Evolutionary conservation across 306 rosid species (phyloP), one percentile per base, ranked within the genome.

Genomic region (Quercus berberidifolia): DNA sequence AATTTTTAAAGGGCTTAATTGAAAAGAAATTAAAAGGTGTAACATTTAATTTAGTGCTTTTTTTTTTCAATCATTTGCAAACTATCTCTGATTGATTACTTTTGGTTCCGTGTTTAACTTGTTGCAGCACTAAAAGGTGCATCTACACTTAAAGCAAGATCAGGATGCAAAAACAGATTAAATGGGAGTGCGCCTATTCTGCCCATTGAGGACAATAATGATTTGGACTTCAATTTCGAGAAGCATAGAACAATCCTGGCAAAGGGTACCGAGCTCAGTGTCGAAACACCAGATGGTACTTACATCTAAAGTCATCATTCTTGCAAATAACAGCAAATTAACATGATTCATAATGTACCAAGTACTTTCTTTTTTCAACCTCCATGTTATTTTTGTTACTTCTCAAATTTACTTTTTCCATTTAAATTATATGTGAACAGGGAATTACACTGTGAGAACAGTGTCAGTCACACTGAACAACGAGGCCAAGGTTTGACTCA

Each of bases 51-150:
- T 2, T 8, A 8, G 46, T 41, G 46, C 46, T 41, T 41, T 0
- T 38, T 7, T 7, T 38, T 41, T 10, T 49, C 4, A 10, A 62
- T 55, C 19, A 41, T 60, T 43, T 49, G 38, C 81, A 71, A 33
- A 76, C 65, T 41, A 58, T 58, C 4, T 75, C 4, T 68, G 49
- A 78, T 52, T 2, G 77, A 25, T 55, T 28, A 54, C 69, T 71
- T 59, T 2, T 6, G 75, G 49, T 67, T 67, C 5, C 31, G 58
- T 79, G 69, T 59, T 72, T 28, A 52, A 71, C 31, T 85, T 55
- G 72, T 71, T 51, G 74, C 71, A 93, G 99, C 99, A 69, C 59
- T 96, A 56, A 96, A 88, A 88, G 99, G 99, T 69, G 99, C 98
- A 15, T 86, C 88, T 4, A 91, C 94, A 62, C 88, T 96, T 3